Evolutionary conservation across 257 asterid genomes (phyloP), one percentile per base, ranked within the genome.

Genomic region (Rhazya stricta): DNA sequence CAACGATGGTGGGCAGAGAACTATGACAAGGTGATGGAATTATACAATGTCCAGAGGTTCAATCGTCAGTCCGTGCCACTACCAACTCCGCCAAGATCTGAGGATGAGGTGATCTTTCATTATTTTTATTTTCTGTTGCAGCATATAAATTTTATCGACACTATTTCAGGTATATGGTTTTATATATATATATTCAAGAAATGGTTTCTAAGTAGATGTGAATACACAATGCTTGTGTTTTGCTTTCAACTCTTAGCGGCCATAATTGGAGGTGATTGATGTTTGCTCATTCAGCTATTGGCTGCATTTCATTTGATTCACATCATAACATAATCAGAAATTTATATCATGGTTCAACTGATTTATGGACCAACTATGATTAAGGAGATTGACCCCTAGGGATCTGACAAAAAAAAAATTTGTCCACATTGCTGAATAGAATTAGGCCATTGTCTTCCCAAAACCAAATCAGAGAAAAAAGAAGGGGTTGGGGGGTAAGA

Each of bases 1-100:
- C 98, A 94, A 79, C 75, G 79, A 62, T 94, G 98, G 98, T 94
- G 98, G 98, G 88, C 87, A 1, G 97, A 90, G 84, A 94, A 94
- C 83, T 81, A 84, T 56, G 97, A 94, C 78, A 94, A 85, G 79
- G 96, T 94, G 32, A 86, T 90, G 91, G 98, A 94, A 76, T 74
- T 94, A 71, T 94, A 94, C 90, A 94, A 94, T 54, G 97, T 94
- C 81, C 91, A 85, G 83, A 83, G 85, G 77, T 84, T 89, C 78
- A 85, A 88, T 67, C 89, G 75, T 69, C 89, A 81, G 51, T 85
- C 89, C 39, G 88, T 74, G 41, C 98, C 98, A 18, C 51, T 84
- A 69, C 83, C 93, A 78, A 84, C 89, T 77, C 91, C 89, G 15
- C 87, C 91, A 5, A 88, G 74, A 67, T 86, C 94, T 73, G 97